A percentile compares a stretch with the other conserved stretches of the same genome.
Evolutionary conservation across 1,284 basidiomycete species (phyloP).

Genomic region (Irpex sp.): DNA sequence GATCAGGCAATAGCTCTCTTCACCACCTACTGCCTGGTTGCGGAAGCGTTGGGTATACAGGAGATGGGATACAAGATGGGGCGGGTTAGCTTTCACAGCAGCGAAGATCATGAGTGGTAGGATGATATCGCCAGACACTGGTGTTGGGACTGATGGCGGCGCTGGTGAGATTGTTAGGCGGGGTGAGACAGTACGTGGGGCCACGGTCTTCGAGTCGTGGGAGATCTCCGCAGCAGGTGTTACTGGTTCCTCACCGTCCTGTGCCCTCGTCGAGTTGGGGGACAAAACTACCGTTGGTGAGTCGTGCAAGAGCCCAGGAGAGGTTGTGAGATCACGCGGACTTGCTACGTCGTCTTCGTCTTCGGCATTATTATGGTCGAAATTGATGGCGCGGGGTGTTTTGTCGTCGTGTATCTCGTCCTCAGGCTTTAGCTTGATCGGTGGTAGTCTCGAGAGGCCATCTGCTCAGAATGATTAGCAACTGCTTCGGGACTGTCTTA

Average conservation of each 20-base stretch:
- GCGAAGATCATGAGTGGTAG: slow-evolving; percentile 89
- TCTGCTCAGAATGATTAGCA: slow-evolving; percentile 35
- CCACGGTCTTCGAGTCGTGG: slow-evolving; percentile 6
- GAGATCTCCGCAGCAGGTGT: background rate
- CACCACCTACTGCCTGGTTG: slow-evolving; percentile 69
- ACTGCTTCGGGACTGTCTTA: too few species aligned
- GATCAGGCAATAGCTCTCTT: slow-evolving; percentile 89
- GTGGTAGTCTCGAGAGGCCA: slow-evolving; percentile 64
- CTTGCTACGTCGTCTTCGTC: slow-evolving; percentile 16
- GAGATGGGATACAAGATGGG: slow-evolving; percentile 80
- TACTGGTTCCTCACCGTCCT: background rate
- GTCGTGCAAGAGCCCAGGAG: slow-evolving; percentile 3
- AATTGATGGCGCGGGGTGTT: slow-evolving; percentile 31
- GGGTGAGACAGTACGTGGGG: slow-evolving; percentile 17
- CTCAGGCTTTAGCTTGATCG: slow-evolving; percentile 60
- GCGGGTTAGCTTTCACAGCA: slow-evolving; percentile 87
- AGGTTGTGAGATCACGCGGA: background rate
- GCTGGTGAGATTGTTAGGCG: slow-evolving; percentile 26
- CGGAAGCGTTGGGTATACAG: slow-evolving; percentile 87
- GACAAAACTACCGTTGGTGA: slow-evolving; percentile 18
- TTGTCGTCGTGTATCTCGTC: slow-evolving; percentile 39
- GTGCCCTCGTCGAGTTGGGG: slow-evolving; percentile 6
- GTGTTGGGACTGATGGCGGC: slow-evolving; percentile 33
- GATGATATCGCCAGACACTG: slow-evolving; percentile 75
- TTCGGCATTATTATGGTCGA: slow-evolving; percentile 19